Conservation (phyloP, 345 rosid species). For the Linum trigynum region DNA sequence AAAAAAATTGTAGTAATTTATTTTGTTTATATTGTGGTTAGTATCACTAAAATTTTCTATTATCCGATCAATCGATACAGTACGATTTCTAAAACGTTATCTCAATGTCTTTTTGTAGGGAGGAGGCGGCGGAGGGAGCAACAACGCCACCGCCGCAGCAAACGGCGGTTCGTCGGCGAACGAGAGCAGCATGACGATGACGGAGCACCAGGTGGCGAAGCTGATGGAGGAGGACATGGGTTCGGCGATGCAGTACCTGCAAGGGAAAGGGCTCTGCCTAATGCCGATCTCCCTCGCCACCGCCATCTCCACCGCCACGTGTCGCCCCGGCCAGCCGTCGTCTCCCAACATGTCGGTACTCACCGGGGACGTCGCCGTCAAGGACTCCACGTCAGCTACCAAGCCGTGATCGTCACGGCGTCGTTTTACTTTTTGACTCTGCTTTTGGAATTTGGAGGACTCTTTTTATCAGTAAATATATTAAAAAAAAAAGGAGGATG, state of each 20-base stretch:
- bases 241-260: constrained; percentile 94
- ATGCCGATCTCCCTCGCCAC: constrained; percentile 96
- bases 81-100: too few species aligned
- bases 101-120: constrained; percentile 14
- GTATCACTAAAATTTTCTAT: too few species aligned
- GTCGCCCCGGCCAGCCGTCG: constrained; percentile 5
- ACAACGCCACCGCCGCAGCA: constrained; percentile 29
- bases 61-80: too few species aligned
- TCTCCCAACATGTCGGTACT: neutral
- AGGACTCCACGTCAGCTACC: neutral
- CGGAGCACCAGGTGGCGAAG: constrained; percentile 88
- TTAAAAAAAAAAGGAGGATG: too few species aligned
- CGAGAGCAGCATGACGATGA: constrained; percentile 46
- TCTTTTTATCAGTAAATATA: too few species aligned
- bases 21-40: too few species aligned
- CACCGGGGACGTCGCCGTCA: neutral
- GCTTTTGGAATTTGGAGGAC: too few species aligned
- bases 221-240: constrained; percentile 99
- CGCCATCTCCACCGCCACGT: constrained; percentile 71
- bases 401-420: neutral
- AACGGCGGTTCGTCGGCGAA: constrained; percentile 23
- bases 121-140: constrained; percentile 37
- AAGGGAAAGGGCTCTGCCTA: constrained; percentile 90
- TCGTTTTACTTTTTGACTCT: neutral
- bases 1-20: too few species aligned